These are phyloP conservation scores for Zygosaccharomyces bisporus DNA, from an alignment of 805 yeast genomes.

Conservation along the genomic window DNA sequence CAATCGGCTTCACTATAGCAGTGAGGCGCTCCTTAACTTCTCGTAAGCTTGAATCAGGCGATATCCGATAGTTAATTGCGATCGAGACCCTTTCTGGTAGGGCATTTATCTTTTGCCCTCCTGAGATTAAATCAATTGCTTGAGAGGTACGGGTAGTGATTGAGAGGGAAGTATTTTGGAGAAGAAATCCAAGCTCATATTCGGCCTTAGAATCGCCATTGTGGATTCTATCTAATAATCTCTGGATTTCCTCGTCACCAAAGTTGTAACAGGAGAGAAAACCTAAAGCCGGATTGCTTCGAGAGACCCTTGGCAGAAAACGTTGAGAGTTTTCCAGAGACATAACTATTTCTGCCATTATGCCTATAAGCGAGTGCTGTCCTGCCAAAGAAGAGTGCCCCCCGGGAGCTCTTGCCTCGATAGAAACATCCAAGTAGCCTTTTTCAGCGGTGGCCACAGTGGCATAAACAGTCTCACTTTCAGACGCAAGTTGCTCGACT, in stretches of 20 bases:
- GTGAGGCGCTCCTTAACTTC: constrained; percentile 3
- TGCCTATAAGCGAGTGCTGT: constrained; percentile 7
- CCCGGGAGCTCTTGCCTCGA: constrained; percentile 5
- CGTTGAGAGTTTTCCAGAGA: constrained; percentile 4
- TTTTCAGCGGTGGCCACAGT: constrained; percentile 9
- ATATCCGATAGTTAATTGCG: constrained; percentile 6
- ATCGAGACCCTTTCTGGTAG: constrained; percentile 7
- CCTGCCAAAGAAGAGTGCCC: constrained; percentile 9
- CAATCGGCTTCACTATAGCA: constrained; percentile 6
- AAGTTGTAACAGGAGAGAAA: constrained; percentile 2
- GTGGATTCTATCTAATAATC: background rate
- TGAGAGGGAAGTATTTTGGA: constrained; percentile 6
- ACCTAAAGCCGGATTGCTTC: background rate
- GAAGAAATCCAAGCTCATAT: constrained; percentile 4
- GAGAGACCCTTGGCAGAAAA: constrained; percentile 5
- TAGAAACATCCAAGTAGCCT: constrained; percentile 7
- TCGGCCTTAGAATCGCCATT: constrained; percentile 6
- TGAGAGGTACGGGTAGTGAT: constrained; percentile 6
- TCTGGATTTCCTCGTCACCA: background rate
- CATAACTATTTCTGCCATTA: constrained; percentile 8
- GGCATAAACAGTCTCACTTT: constrained; percentile 4
- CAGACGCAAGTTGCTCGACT: background rate
- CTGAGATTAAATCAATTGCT: constrained; percentile 6
- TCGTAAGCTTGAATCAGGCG: constrained; percentile 7
- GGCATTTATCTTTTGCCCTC: constrained; percentile 10